Evolutionary conservation across 1,139 yeast species (phyloP), one percentile per base, ranked within the genome.

Genomic region (Trichomonascaceae sp.): DNA sequence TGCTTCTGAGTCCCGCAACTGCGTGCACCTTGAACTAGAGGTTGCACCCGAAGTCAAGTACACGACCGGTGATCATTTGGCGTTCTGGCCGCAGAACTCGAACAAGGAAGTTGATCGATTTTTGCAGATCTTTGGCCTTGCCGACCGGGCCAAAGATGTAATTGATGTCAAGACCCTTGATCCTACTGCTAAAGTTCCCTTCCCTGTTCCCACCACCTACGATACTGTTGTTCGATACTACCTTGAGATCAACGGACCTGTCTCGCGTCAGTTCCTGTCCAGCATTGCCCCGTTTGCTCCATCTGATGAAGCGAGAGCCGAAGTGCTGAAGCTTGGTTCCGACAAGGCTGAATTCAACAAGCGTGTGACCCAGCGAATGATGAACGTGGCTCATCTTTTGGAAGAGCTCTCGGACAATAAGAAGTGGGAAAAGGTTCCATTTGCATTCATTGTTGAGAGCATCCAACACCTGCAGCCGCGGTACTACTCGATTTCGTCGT

Each of bases 21-120:
- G 98, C 62, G 73, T 89, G 40, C 98, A 89, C 54, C 74, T 79
- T 37, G 98, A 89, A 56, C 74, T 92, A 47, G 96, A 87, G 50
- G 62, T 85, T 33, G 67, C 84, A 1, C 72, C 92, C 3, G 79
- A 80, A 49, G 64, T 89, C 53, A 75, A 78, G 51, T 89, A 89
- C 57, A 67, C 85, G 34, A 89, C 98, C 8, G 98, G 98, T 56
- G 98, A 89, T 56, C 98, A 89, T 59, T 63, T 89, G 46, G 97
- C 95, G 9, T 64, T 89, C 39, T 81, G 96, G 93, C 89, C 97
- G 27, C 82, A 92, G 28, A 89, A 89, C 57, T 65, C 93, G 3
- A 67, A 77, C 51, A 84, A 76, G 51, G 75, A 81, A 49, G 76
- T 85, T 29, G 66, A 63, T 14, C 64, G 67, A 28, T 79, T 89